Base-by-base conservation (phyloP, 495 filamentous ascomycete species). In the Trichoderma asperelloides region DNA sequence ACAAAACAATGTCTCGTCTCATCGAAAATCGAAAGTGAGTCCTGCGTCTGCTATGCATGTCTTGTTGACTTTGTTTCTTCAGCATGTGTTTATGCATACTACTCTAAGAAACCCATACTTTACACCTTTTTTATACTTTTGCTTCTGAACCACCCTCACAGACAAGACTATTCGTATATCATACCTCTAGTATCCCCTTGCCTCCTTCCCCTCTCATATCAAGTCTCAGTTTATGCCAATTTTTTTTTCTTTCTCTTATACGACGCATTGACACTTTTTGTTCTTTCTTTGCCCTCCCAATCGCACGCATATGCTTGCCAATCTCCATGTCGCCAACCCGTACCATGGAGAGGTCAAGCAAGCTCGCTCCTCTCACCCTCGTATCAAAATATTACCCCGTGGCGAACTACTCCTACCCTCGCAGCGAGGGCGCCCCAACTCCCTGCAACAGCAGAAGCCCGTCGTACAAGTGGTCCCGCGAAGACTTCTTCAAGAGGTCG, bases 371-470 rank as follows among this genome's bases (percentile, higher is more conserved):
- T 4, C 47, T 63, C 41, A 67, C 39, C 23, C 57, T 67, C 37
- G 57, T 67, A 18, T 63, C 66, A 1, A 67, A 63, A 40, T 30
- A 63, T 37, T 43, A 63, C n/a, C 57, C 57, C 16, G 57, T 67
- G 3, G 55, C 66, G 23, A 67, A 67, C 66, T 67, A 67, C 57
- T 67, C 66, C 2, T 67, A 67, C 39, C 66, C 66, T 43, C 64
- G 64, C 43, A 47, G 43, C 43, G 33, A 39, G 27, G 62, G 21
- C 62, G 16, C 62, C 9, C 55, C 15, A 23, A 60, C 55, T 12
- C 55, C 55, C 12, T 60, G 27, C 55, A 60, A 30, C 55, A 60
- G 55, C 55, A 30, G 49, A 9, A 2, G 49, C 6, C 15, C 62
- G 2, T 41, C 30, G 3, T 18, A 64, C 9, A 30, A 64, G 28